Evolutionary conservation across 2,329 filamentous ascomycete species (phyloP).

Genomic region (Fusarium vanettenii): DNA sequence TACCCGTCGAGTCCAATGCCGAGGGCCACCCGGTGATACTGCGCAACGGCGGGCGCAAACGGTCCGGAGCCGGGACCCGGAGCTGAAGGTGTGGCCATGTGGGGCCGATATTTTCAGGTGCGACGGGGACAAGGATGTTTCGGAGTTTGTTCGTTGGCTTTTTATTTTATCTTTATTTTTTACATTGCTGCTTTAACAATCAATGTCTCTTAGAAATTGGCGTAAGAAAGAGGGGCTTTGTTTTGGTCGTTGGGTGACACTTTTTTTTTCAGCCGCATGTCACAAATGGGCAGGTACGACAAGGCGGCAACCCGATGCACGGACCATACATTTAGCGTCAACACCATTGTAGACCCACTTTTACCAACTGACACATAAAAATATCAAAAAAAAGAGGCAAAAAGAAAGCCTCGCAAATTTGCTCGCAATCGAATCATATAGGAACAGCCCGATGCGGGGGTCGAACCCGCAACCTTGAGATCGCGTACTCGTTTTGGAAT

Average conservation of each 20-base stretch:
- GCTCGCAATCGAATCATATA: slow-evolving; percentile 30
- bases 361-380: background rate
- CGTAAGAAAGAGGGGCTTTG: slow-evolving; percentile 15
- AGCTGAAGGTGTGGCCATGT: slow-evolving; percentile 30
- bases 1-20: slow-evolving; percentile 33
- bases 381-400: slow-evolving; percentile 17
- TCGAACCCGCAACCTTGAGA: slow-evolving; percentile 69
- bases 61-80: slow-evolving; percentile 16
- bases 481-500: slow-evolving; percentile 30
- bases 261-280: slow-evolving; percentile 18
- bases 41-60: slow-evolving; percentile 11
- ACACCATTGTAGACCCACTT: background rate
- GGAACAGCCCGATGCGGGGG: slow-evolving; percentile 52
- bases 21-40: slow-evolving; percentile 27
- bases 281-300: background rate
- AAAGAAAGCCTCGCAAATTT: slow-evolving; percentile 31
- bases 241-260: background rate
- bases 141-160: background rate
- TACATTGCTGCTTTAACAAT: slow-evolving; percentile 39
- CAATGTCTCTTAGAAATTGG: background rate
- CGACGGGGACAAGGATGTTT: background rate
- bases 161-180: background rate
- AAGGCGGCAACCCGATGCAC: slow-evolving; percentile 28
- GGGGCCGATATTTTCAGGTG: background rate
- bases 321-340: background rate